Evolutionary conservation across 2,329 filamentous ascomycete genomes (phyloP), one percentile per base, ranked within the genome.

Genomic region (Daldinia sp.): DNA sequence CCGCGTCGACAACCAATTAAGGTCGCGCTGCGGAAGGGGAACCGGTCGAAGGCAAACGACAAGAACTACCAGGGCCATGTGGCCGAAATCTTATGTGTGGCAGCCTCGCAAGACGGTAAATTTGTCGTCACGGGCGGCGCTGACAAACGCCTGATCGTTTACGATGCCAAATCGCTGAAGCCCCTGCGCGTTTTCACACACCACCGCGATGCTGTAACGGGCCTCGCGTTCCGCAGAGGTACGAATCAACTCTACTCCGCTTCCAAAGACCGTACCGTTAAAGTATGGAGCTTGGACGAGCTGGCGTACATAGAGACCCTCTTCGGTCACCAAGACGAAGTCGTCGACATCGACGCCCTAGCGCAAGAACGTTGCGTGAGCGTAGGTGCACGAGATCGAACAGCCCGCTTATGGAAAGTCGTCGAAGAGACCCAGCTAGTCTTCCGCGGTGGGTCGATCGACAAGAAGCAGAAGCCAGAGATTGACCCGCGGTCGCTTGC

Each of bases 371-470:
- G 93, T 55, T 98, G 96, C 78, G 87, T 98, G 67, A 96, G 91
- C 69, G 96, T 97, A 18, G 96, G 96, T 62, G 92, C 93, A 5
- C 87, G 96, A 72, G 96, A 99, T 79, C 90, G 95, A 64, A 98
- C 94, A 1, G 96, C 95, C 42, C 87, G 96, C 65, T 82, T 97
- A 74, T 99, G 96, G 96, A 98, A 98, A 81, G 94, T 99, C 1
- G 89, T 93, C 4, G 96, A 99, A 75, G 95, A 99, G 82, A 93
- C 92, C 1, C 96, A 99, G 79, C 88, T 99, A 6, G 94, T 98
- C 1, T 99, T 98, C 81, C 91, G 95, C 54, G 95, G 94, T 65
- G 92, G 90, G 46, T 81, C 82, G 9, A 83, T 85, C 28, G 85
- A 86, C 69, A 88, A 86, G 74, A 88, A 87, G 74, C 79, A 78